A percentile compares a stretch with the other conserved stretches of the same genome.
phyloP scores from a whole-genome alignment of 345 rosid genomes.

The Alliaria petiolata region DNA sequence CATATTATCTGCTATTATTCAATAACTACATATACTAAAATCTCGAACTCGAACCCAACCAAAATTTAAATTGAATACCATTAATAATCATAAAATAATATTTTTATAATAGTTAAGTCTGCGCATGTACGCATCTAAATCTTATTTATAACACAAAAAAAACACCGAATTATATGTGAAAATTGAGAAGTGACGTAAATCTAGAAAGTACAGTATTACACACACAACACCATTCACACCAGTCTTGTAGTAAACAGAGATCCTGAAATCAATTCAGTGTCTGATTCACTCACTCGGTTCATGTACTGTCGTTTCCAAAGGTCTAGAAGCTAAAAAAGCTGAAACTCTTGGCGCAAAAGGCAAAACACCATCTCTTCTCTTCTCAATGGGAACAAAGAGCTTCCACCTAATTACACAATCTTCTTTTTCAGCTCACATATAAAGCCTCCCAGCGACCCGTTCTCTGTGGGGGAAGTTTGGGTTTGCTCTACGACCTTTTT shows the following conservation, averaged over 20 bases:
- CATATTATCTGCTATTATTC: too few relatives aligned
- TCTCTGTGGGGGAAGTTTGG: neutral
- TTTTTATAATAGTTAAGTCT: too few relatives aligned
- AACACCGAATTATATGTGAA: neutral
- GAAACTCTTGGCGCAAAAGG: neutral
- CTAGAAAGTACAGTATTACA: neutral
- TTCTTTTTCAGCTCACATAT: constrained; percentile 1
- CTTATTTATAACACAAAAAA: too few relatives aligned
- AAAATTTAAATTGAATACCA: too few relatives aligned
- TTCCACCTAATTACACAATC: neutral
- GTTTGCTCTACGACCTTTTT: neutral
- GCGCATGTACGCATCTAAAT: neutral
- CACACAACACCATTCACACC: neutral
- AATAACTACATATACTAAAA: too few relatives aligned
- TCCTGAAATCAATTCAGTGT: constrained; percentile 2
- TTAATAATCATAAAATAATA: too few relatives aligned
- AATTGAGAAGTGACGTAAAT: constrained; percentile 13
- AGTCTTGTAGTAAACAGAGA: constrained; percentile 10
- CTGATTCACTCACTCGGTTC: constrained; percentile 14
- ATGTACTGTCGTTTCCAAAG: constrained; percentile 19
- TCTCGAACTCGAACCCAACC: too few relatives aligned
- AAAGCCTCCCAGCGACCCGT: neutral
- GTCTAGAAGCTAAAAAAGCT: neutral
- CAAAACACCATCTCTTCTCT: neutral
- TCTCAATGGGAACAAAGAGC: neutral